Evolutionary conservation across 208 protist genomes (phyloP), one percentile per base, ranked within the genome.

Genomic region (Leptomonas pyrrhocoris): DNA sequence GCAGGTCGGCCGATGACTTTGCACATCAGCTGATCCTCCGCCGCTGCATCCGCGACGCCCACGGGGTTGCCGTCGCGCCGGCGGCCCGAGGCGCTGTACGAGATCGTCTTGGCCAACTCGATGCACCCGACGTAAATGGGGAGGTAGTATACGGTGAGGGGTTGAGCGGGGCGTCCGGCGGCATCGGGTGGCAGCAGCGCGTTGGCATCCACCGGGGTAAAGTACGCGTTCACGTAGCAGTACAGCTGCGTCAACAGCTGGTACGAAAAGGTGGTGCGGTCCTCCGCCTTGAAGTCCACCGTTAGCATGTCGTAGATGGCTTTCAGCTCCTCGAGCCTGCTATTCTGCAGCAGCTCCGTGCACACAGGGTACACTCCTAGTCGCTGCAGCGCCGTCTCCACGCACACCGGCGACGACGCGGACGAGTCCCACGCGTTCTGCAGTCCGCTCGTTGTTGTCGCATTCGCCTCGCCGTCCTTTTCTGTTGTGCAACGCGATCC

Each of bases 291-390:
- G 50, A 92, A 85, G 25, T 82, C 74, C 2, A 28, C 72, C 12
- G 80, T 83, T 12, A 94, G 65, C 1, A 61, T 72, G 27, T 88
- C 68, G 78, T 92, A 89, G 16, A 92, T 43, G n/a, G 73, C 69
- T 61, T 65, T 79, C 36, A 79, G 67, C 23, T 79, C 65, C 12
- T 79, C 66, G n/a, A 79, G 59, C 18, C 60, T 68, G 28, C 69
- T 67, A 36, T 18, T 54, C 27, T 62, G 42, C 9, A 73, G 60
- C n/a, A 50, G 60, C 60, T 79, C 74, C 8, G 65, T 79, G 63
- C 63, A 71, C 12, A 74, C 49, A 25, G 77, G 72, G 62, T 73
- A 82, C 34, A 79, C 72, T 13, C 74, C 68, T 28, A 75, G 73
- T 12, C 72, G 67, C 28, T 76, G 64, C 64, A 84, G 66, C 9